Evolutionary conservation across 2,329 filamentous ascomycete genomes (phyloP).

Genomic region (Penicillium olsonii): DNA sequence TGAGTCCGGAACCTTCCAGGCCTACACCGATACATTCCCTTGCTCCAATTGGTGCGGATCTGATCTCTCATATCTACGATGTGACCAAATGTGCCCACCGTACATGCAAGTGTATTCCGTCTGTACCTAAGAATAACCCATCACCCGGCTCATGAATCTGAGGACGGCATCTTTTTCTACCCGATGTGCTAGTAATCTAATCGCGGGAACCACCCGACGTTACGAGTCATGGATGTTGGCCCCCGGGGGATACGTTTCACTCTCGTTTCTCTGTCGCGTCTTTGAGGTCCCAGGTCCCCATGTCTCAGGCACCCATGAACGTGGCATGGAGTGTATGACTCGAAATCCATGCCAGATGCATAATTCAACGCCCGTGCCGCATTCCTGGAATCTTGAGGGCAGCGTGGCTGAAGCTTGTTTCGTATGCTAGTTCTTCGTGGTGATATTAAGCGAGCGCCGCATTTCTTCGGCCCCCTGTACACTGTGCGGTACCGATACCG

Average conservation of each 20-base stretch:
- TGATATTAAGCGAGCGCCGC: background rate
- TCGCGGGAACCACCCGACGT: background rate
- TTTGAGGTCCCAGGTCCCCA: background rate
- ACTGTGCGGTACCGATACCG: background rate
- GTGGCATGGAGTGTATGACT: background rate
- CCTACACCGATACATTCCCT: background rate
- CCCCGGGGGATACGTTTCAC: background rate
- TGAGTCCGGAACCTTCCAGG: background rate
- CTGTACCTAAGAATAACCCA: background rate
- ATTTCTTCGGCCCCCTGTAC: background rate
- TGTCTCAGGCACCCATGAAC: background rate
- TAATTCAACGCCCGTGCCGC: background rate
- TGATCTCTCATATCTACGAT: constrained; percentile 1
- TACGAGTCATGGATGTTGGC: background rate
- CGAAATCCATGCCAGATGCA: background rate
- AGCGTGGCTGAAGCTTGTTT: background rate
- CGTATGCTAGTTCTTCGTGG: background rate
- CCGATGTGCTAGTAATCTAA: background rate
- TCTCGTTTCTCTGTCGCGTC: background rate
- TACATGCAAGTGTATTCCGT: background rate
- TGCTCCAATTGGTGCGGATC: background rate
- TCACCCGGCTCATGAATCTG: background rate
- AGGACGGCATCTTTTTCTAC: background rate
- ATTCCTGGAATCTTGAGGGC: background rate
- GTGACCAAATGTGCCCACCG: background rate